Evolutionary conservation across 768 basidiomycete genomes (phyloP).

Genomic region (Naematelia aurantialba): DNA sequence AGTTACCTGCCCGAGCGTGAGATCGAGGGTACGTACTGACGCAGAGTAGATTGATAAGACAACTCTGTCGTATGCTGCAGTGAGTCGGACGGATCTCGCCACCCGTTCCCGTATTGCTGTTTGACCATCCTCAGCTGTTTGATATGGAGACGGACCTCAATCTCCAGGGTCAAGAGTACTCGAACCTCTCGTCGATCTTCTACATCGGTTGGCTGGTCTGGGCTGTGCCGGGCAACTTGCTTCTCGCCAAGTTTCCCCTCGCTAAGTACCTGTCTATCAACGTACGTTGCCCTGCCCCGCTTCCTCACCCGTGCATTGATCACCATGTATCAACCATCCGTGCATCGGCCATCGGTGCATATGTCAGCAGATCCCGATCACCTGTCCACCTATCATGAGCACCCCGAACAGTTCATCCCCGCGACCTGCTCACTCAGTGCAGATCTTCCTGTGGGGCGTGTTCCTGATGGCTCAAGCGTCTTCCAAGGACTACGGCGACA

Average conservation of each 20-base stretch:
- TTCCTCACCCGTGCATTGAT: too few species aligned
- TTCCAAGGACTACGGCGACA: slow-evolving; percentile 47
- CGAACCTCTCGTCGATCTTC: slow-evolving; percentile 42
- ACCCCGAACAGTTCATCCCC: too few species aligned
- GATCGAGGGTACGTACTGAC: background rate
- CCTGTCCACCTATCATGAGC: too few species aligned
- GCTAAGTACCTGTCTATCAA: slow-evolving; percentile 40
- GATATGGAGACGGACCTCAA: slow-evolving; percentile 50
- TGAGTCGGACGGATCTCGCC: background rate
- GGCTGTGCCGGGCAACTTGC: slow-evolving; percentile 54
- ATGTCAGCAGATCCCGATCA: too few species aligned
- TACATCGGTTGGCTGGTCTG: slow-evolving; percentile 52
- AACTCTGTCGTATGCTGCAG: slow-evolving; percentile 5
- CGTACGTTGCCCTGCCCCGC: slow-evolving; percentile 5
- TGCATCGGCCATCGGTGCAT: too few species aligned
- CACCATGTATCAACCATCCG: too few species aligned
- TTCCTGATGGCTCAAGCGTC: slow-evolving; percentile 53
- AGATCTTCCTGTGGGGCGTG: slow-evolving; percentile 50
- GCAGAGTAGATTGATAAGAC: slow-evolving; percentile 31
- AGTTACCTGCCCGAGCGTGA: background rate
- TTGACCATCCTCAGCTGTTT: slow-evolving; percentile 37
- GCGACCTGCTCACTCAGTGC: background rate
- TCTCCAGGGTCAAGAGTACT: slow-evolving; percentile 50
- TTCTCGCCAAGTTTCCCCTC: slow-evolving; percentile 36
- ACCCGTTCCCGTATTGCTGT: slow-evolving; percentile 25